Base-by-base conservation (phyloP, 495 filamentous ascomycete genomes). In the Podospora pseudocomata region DNA sequence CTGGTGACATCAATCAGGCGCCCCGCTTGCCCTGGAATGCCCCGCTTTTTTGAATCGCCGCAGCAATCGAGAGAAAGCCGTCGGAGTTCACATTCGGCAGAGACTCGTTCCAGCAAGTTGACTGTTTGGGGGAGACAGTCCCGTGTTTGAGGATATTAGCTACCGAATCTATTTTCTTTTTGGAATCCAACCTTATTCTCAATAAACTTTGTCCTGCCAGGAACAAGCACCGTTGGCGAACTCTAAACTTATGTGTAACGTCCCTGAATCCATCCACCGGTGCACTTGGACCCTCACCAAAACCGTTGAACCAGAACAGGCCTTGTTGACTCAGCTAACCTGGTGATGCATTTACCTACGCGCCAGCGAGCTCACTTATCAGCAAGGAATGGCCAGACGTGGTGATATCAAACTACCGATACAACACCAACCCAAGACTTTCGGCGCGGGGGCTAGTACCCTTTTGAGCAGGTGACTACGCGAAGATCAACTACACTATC, bases 1-100 rank as follows among this genome's bases (percentile, higher is more conserved):
- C n/a, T 58, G 55, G 55, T 58, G 55, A 58, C 55, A 58, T 58
- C 39, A 49, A 49, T 49, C 55, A 58, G 55, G 55, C 23, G 18
- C 55, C 55, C 55, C 55, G 55, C 55, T 58, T 58, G 19, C 55
- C n/a, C 39, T 49, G 55, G 55, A 26, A 58, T 58, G 55, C 55
- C 55, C 55, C 55, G 55, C 55, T 26, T 26, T 58, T 26, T 58
- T 58, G 39, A 49, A 49, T 49, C 39, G 39, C 39, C 39, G 13
- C 39, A 49, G 13, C 39, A 49, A 49, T 49, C 13, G 13, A 49
- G 2, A 49, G 39, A 49, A 49, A 49, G 39, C 39, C 39, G 39
- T 13, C 39, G 39, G 39, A 49, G 39, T 49, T 49, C 6, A 49
- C 39, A 49, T 49, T 49, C 39, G 39, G 39, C 13, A 49, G 15